Conservation (phyloP, 1,139 yeast genomes). For the Debaryomycetaceae sp. region DNA sequence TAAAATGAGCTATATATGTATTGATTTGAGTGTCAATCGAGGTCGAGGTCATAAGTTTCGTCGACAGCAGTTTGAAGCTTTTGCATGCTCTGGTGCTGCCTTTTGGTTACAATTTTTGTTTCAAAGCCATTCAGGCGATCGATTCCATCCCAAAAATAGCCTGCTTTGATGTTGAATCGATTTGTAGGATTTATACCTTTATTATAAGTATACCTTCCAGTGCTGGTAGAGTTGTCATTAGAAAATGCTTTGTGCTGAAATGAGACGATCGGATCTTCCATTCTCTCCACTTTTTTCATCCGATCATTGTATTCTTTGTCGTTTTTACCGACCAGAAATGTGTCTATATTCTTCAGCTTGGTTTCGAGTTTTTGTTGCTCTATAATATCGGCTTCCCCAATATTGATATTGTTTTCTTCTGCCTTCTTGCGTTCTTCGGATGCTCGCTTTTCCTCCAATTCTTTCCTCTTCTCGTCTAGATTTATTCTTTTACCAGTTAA, state of each 20-base stretch:
- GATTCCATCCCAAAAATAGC: constrained; percentile 89
- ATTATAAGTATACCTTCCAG: constrained; percentile 30
- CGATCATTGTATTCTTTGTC: constrained; percentile 36
- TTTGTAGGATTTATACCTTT: constrained; percentile 59
- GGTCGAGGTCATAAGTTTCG: constrained; percentile 21
- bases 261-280: constrained; percentile 68
- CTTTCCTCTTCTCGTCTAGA: constrained; percentile 20
- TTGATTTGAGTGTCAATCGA: constrained; percentile 12
- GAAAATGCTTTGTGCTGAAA: constrained; percentile 35
- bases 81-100: constrained; percentile 15
- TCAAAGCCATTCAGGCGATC: constrained; percentile 93
- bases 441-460: constrained; percentile 30
- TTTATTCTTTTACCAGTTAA: constrained; percentile 36
- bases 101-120: constrained; percentile 51
- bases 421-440: constrained; percentile 32
- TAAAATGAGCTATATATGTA: not conserved
- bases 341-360: constrained; percentile 23
- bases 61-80: constrained; percentile 14
- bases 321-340: constrained; percentile 27
- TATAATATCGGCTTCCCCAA: constrained; percentile 41
- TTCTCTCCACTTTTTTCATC: constrained; percentile 30
- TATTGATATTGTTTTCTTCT: constrained; percentile 9
- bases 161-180: constrained; percentile 75
- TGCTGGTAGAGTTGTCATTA: constrained; percentile 25
- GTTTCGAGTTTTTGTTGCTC: constrained; percentile 43